Percentiles rank a stretch among this genome's conserved stretches.
phyloP scores from a whole-genome alignment of 2,329 filamentous ascomycete genomes.

The Fusarium concolor region DNA sequence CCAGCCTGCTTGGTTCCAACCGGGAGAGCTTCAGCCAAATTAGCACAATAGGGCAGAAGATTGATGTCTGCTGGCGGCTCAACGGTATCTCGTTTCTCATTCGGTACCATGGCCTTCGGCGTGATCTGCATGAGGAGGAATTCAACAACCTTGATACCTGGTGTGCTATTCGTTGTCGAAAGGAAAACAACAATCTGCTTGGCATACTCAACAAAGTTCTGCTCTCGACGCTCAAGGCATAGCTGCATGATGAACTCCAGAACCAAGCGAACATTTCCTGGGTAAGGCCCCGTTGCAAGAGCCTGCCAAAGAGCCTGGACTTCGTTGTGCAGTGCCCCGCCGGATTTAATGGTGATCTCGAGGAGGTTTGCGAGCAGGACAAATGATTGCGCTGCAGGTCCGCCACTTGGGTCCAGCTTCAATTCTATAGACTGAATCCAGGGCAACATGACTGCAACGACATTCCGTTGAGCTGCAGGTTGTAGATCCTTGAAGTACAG shows the following conservation, averaged over 20 bases:
- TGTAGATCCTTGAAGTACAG: slow-evolving; percentile 90
- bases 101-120: slow-evolving; percentile 96
- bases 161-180: slow-evolving; percentile 78
- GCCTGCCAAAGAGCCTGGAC: slow-evolving; percentile 98
- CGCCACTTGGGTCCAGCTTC: slow-evolving; percentile 90
- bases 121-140: slow-evolving; percentile 91
- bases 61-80: slow-evolving; percentile 78
- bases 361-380: slow-evolving; percentile 94
- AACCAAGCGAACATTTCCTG: slow-evolving; percentile 92
- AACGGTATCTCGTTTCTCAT: slow-evolving; percentile 78
- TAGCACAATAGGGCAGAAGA: slow-evolving; percentile 88
- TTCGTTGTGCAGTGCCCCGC: slow-evolving; percentile 90
- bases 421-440: slow-evolving; percentile 97
- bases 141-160: slow-evolving; percentile 92
- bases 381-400: slow-evolving; percentile 90
- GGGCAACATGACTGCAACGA: slow-evolving; percentile 92
- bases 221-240: slow-evolving; percentile 92
- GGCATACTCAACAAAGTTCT: slow-evolving; percentile 97
- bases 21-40: slow-evolving; percentile 81
- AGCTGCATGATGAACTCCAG: slow-evolving; percentile 96
- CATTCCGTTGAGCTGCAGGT: slow-evolving; percentile 86
- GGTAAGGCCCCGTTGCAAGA: slow-evolving; percentile 90
- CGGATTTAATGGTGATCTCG: slow-evolving; percentile 94
- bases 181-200: slow-evolving; percentile 98
- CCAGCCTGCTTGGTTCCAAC: slow-evolving; percentile 92